These are phyloP conservation scores for Chalara sp. DNA, from an alignment of 2,329 filamentous ascomycete species.

Conservation along the genomic window DNA sequence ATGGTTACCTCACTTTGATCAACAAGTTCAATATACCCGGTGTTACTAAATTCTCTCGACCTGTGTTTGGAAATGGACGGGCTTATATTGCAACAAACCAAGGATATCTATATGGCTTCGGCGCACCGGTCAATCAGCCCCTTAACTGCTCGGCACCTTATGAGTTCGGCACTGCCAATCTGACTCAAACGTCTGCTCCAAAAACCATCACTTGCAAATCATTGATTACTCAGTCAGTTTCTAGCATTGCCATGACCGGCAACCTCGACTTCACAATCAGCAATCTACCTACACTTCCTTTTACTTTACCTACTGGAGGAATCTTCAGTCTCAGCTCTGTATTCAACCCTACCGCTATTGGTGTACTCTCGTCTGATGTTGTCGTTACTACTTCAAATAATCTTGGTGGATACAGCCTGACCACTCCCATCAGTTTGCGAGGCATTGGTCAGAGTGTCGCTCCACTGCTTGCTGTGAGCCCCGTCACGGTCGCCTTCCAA, in stretches of 20 bases:
- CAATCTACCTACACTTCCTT: background rate
- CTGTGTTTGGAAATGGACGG: conserved; percentile 31
- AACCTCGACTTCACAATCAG: background rate
- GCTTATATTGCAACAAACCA: conserved; percentile 26
- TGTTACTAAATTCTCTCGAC: conserved; percentile 31
- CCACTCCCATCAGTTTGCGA: conserved; percentile 28
- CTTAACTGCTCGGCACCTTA: conserved; percentile 30
- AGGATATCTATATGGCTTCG: conserved; percentile 22
- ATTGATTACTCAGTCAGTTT: background rate
- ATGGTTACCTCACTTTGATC: conserved; percentile 27
- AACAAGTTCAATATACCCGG: conserved; percentile 28
- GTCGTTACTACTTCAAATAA: conserved; percentile 19
- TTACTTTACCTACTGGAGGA: background rate
- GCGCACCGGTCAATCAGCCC: conserved; percentile 31
- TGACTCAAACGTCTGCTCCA: background rate
- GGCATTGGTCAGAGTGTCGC: conserved; percentile 28
- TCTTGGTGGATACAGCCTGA: conserved; percentile 26
- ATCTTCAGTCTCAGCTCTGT: conserved; percentile 28
- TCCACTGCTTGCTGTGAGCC: conserved; percentile 33
- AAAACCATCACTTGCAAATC: conserved; percentile 43
- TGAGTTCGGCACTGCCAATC: conserved; percentile 25
- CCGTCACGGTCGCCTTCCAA: conserved; percentile 41
- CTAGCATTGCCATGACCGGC: background rate
- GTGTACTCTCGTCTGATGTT: background rate
- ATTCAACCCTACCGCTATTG: conserved; percentile 31